Percentiles rank a stretch among this genome's conserved stretches.
Conservation (phyloP, 371 early-diverging fungal genomes). For the Lichtheimia hyalospora region DNA sequence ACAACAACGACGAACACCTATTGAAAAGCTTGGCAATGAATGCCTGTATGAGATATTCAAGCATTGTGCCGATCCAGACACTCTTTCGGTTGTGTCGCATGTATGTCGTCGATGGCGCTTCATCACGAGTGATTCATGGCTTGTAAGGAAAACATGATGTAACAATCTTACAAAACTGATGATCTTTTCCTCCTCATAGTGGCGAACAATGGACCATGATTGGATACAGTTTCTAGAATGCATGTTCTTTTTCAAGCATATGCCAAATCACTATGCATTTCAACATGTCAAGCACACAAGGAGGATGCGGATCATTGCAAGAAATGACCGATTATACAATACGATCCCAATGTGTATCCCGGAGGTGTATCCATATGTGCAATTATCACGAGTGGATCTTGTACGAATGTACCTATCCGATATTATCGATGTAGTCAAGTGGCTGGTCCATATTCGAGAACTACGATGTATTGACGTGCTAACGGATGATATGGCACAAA, state of each 20-base stretch:
- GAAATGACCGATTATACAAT: background rate
- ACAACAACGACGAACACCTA: background rate
- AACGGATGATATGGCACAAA: background rate
- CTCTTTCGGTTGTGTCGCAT: background rate
- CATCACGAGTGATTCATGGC: background rate
- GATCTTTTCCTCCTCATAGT: constrained; percentile 5
- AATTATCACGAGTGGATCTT: background rate
- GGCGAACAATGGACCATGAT: constrained; percentile 7
- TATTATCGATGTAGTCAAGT: constrained; percentile 4
- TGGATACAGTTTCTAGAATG: constrained; percentile 9
- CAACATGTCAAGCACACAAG: background rate
- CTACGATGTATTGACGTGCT: constrained; percentile 3
- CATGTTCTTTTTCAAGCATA: background rate
- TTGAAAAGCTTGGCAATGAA: constrained; percentile 4
- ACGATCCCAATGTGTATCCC: background rate
- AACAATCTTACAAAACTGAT: background rate
- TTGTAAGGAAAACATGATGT: constrained; percentile 6
- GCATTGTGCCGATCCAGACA: constrained; percentile 3
- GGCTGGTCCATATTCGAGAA: background rate
- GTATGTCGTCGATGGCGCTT: constrained; percentile 18
- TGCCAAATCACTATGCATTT: background rate
- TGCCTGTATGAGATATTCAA: constrained; percentile 13
- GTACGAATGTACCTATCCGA: constrained; percentile 6
- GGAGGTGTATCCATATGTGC: background rate
- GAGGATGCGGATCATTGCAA: background rate